These are phyloP conservation scores for Primulina tabacum DNA, from an alignment of 257 asterid genomes.

Conservation along the genomic window DNA sequence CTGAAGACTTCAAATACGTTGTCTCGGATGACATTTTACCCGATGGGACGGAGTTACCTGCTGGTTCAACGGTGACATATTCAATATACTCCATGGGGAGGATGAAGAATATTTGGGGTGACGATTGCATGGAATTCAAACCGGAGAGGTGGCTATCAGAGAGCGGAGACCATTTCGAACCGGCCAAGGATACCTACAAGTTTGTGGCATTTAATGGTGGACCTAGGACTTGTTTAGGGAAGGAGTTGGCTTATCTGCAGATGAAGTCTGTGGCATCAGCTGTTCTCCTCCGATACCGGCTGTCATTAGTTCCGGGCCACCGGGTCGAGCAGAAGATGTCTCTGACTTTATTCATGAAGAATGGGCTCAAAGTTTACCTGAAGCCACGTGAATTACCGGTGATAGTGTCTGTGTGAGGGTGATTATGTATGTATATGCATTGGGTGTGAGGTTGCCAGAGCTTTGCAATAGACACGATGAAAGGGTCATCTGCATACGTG, in stretches of 20 bases:
- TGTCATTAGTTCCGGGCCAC: conserved; percentile 62
- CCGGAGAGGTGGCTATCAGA: conserved; percentile 82
- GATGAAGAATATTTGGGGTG: conserved; percentile 75
- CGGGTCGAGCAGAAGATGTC: conserved; percentile 89
- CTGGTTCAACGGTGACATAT: conserved; percentile 81
- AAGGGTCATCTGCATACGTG: neutral
- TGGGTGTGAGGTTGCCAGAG: neutral
- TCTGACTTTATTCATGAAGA: conserved; percentile 67
- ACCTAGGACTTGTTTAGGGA: conserved; percentile 82
- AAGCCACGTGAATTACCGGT: conserved; percentile 48
- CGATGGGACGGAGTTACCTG: conserved; percentile 60
- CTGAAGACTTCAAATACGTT: conserved; percentile 73
- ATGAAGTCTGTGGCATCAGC: conserved; percentile 89
- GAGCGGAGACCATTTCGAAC: conserved; percentile 58
- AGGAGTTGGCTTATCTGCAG: conserved; percentile 82
- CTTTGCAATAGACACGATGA: neutral
- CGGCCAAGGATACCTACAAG: conserved; percentile 58
- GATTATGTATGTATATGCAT: neutral
- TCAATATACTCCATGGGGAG: conserved; percentile 79
- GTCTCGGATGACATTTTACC: conserved; percentile 66
- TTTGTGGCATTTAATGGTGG: conserved; percentile 80
- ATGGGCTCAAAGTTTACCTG: conserved; percentile 58
- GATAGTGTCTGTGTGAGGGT: conserved; percentile 34
- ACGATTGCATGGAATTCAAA: conserved; percentile 75
- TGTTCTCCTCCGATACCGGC: conserved; percentile 71